Evolutionary conservation across 306 rosid genomes (phyloP).

Genomic region (Lablab purpureus): DNA sequence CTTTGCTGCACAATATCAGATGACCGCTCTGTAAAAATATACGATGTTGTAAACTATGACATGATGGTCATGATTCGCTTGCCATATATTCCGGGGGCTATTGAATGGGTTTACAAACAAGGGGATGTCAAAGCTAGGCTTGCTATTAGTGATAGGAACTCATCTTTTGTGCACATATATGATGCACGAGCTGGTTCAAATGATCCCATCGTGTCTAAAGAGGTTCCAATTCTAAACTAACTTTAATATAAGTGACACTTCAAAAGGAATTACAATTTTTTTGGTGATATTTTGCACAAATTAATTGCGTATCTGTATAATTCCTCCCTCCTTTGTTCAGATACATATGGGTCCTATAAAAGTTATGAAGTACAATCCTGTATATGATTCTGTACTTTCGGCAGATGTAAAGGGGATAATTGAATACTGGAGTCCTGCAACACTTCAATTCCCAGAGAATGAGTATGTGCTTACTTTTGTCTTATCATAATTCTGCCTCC

Average conservation of each 20-base stretch:
- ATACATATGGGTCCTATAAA: constrained; percentile 83
- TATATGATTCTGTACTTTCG: constrained; percentile 78
- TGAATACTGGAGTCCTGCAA: constrained; percentile 85
- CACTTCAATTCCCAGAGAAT: constrained; percentile 83
- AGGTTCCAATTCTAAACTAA: constrained; percentile 59
- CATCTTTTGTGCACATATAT: constrained; percentile 81
- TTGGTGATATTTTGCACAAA: not conserved
- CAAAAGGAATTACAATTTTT: not conserved
- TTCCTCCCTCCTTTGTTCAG: constrained; percentile 55
- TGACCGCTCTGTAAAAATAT: constrained; percentile 88
- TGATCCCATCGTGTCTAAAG: constrained; percentile 82
- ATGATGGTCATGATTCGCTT: constrained; percentile 99
- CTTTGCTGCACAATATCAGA: constrained; percentile 95
- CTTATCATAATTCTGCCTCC: constrained; percentile 32
- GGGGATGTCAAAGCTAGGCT: constrained; percentile 95
- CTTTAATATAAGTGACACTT: constrained; percentile 19
- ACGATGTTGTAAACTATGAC: constrained; percentile 94
- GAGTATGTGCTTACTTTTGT: constrained; percentile 62
- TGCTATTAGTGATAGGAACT: constrained; percentile 82
- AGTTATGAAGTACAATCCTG: constrained; percentile 84
- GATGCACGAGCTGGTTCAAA: constrained; percentile 92
- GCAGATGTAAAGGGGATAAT: constrained; percentile 87
- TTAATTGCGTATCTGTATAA: constrained; percentile 13
- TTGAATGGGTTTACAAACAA: constrained; percentile 97
- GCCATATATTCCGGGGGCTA: constrained; percentile 82